Base-by-base conservation (phyloP, 352 stramenopile genomes). In the Globisporangium radiosum region DNA sequence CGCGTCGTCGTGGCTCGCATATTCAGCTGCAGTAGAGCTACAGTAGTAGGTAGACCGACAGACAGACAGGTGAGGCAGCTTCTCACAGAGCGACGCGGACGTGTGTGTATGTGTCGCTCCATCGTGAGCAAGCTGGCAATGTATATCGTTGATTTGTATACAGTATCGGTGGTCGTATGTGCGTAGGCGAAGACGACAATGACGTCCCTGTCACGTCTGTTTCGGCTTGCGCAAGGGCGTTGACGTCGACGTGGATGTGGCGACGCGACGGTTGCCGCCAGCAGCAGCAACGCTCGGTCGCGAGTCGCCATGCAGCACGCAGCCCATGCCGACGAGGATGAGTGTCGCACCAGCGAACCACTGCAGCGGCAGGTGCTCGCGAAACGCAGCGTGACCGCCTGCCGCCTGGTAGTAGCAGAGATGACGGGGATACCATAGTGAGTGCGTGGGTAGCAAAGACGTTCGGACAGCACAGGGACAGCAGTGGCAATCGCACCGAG, bases 321-420 rank as follows among this genome's bases (percentile, higher is more conserved):
- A 79, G 0, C 60, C 76, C 71, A 94, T 76, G 17, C 85, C 85
- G 2, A 80, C 25, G 36, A 94, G 63, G 57, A 94, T 91, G 33
- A 92, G 56, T 1, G 70, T 78, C 33, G 85, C 85, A 33, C 85
- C 85, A 0, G 88, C 37, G 60, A 89, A 93, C 85, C 85, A 94
- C 19, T 88, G 80, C 39, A 73, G 55, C 0, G 81, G 75, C 3
- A 94, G 65, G 39, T 77, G 70, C 55, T 94, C 85, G 38, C 81
- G 64, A 62, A 94, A 94, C 25, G 90, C 67, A 44, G 89, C 55
- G 9, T 62, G 61, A 1, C 85, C 85, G 7, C 71, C 67, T 15
- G 73, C 69, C 14, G 82, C 85, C 77, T 87, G 37, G 7, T 54
- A 33, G 10, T 10, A 37, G 9, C 5, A 61, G 7, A 14, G 42